A percentile compares a stretch with the other conserved stretches of the same genome.
Conservation (phyloP, 306 rosid species). For the Rubus idaeus region DNA sequence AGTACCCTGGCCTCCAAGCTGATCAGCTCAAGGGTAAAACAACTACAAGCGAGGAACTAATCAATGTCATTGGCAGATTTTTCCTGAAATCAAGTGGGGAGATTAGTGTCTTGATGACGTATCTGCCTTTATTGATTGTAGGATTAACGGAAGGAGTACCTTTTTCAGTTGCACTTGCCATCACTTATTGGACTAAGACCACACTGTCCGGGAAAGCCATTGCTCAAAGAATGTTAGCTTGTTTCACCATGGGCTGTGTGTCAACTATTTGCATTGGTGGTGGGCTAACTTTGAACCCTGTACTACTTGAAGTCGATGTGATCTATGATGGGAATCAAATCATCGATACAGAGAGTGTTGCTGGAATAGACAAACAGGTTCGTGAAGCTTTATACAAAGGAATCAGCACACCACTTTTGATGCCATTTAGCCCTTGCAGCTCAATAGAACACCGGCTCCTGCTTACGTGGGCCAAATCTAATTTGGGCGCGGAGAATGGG, state of each 20-base stretch:
- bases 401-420: constrained; percentile 7
- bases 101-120: background rate
- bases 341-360: no score
- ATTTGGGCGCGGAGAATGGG: background rate
- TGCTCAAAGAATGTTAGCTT: constrained; percentile 5
- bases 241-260: constrained; percentile 12
- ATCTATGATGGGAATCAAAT: constrained; percentile 8
- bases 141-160: constrained; percentile 26
- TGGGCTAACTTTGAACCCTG: background rate
- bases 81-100: constrained; percentile 14
- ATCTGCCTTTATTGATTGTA: constrained; percentile 12
- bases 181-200: constrained; percentile 10
- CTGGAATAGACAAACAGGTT: background rate
- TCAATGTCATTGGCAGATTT: background rate
- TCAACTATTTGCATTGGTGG: constrained; percentile 15
- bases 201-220: constrained; percentile 6
- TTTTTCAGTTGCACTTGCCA: constrained; percentile 1
- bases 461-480: constrained; percentile 21
- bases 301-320: background rate
- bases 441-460: constrained; percentile 3
- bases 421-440: background rate
- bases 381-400: constrained; percentile 15
- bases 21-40: constrained; percentile 18
- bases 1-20: background rate
- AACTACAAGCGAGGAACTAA: background rate